Percentiles rank a stretch among this genome's conserved stretches.
Conservation (phyloP, 1,139 yeast species). For the Pichia terricola region DNA sequence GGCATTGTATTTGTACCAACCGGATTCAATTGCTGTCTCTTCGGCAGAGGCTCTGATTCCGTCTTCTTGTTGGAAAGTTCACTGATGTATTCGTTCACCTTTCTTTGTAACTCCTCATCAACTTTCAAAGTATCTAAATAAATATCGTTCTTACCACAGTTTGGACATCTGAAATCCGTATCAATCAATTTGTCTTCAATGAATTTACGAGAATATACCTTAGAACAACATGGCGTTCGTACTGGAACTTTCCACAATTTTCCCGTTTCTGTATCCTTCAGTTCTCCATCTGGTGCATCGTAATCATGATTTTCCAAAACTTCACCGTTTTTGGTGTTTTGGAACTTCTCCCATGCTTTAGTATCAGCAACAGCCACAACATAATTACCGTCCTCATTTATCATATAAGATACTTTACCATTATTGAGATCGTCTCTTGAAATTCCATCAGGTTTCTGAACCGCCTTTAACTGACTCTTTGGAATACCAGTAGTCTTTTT, state of each 20-base stretch:
- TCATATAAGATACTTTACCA: constrained; percentile 63
- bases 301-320: constrained; percentile 30
- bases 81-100: constrained; percentile 16
- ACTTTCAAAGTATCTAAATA: constrained; percentile 61
- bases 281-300: constrained; percentile 40
- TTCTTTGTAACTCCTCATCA: constrained; percentile 48
- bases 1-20: constrained; percentile 9
- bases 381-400: constrained; percentile 90
- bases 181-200: constrained; percentile 73
- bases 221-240: constrained; percentile 79
- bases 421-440: constrained; percentile 4
- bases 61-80: constrained; percentile 1
- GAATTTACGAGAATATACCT: constrained; percentile 44
- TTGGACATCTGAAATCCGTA: constrained; percentile 85
- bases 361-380: constrained; percentile 92
- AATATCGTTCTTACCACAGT: constrained; percentile 66
- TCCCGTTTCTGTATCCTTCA: constrained; percentile 44
- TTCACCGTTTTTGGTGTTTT: constrained; percentile 49
- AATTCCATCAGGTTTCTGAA: constrained; percentile 28
- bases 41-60: constrained; percentile 8
- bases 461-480: constrained; percentile 75
- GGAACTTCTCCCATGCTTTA: constrained; percentile 84
- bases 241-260: constrained; percentile 65
- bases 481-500: constrained; percentile 97
- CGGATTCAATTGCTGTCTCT: constrained; percentile 14